Evolutionary conservation across 371 early-diverging fungal species (phyloP).

Genomic region (Mucor saturninus): DNA sequence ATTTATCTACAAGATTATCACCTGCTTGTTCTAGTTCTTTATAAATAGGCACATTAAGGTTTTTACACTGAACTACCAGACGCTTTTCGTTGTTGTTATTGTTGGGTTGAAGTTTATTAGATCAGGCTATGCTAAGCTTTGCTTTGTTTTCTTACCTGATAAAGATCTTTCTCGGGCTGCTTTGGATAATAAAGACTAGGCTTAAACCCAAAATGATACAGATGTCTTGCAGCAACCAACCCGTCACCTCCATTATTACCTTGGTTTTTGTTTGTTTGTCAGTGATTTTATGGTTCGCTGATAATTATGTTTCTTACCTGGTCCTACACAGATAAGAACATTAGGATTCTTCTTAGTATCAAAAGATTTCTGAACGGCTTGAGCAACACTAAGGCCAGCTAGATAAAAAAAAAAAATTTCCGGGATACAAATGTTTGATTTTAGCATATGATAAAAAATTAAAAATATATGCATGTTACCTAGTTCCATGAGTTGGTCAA

Average conservation of each 20-base stretch:
- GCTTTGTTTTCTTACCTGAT: conserved; percentile 46
- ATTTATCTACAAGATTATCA: conserved; percentile 13
- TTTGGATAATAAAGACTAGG: conserved; percentile 84
- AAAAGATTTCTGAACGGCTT: conserved; percentile 79
- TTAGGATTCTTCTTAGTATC: conserved; percentile 49
- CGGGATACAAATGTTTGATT: not conserved
- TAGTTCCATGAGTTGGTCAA: conserved; percentile 91
- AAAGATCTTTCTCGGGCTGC: conserved; percentile 68
- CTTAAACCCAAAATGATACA: conserved; percentile 85
- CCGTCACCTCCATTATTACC: conserved; percentile 97
- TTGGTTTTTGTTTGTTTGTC: not conserved
- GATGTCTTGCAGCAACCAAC: conserved; percentile 88
- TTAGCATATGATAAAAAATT: not conserved
- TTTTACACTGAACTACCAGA: conserved; percentile 71
- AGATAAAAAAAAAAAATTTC: not conserved
- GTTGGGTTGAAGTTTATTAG: not conserved
- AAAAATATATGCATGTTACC: conserved; percentile 30
- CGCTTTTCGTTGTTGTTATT: conserved; percentile 34
- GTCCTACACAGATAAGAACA: conserved; percentile 80
- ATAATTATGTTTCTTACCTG: conserved; percentile 51
- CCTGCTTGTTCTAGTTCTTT: conserved; percentile 16
- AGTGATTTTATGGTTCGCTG: too few relatives aligned
- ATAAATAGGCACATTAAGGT: conserved; percentile 70
- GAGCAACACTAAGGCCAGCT: conserved; percentile 91
- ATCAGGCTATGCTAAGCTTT: not conserved